Evolutionary conservation across 805 yeast species (phyloP), one percentile per base, ranked within the genome.

Genomic region (Wickerhamomyces ciferrii): DNA sequence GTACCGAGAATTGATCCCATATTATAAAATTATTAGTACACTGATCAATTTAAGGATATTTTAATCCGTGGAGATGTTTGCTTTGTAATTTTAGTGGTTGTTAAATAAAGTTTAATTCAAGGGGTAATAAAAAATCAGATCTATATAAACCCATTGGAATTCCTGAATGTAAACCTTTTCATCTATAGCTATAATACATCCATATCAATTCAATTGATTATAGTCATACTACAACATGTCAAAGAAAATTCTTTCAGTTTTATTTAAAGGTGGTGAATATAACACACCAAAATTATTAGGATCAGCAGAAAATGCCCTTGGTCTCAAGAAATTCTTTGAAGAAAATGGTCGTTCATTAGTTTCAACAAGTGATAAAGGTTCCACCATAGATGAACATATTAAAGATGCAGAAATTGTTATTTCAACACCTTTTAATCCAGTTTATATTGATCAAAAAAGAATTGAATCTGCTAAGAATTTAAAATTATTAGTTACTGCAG

Each of bases 391-490:
- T 64, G 70, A 75, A 58, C 72, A 84, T 52, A 75, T 86, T 60
- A 76, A 72, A 42, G 89, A 82, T 50, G 87, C 91, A 5, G 94
- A 86, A 55, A 73, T 86, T 43, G 76, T 86, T 58, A 85, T 87
- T 65, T 80, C 91, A 37, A 85, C 92, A 13, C 94, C 95, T 4
- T 86, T 87, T 76, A 87, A 77, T 66, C 94, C 95, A 5, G 92
- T 83, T 34, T 86, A 86, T 65, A 72, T 86, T 62, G 77, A 83
- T 46, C 71, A 73, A 48, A 84, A 81, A 55, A 75, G 92, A 58
- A 74, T 86, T 52, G 79, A 70, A 43, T 75, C 77, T 59, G 91
- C 92, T 31, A 81, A 81, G 62, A 84, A 83, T 44, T 74, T 86
- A 66, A 84, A 84, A 70, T 60, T 83, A 43, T 70, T 82, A 49